Base-by-base conservation (phyloP, 2,329 filamentous ascomycete species). In the Epichloe amarillans region DNA sequence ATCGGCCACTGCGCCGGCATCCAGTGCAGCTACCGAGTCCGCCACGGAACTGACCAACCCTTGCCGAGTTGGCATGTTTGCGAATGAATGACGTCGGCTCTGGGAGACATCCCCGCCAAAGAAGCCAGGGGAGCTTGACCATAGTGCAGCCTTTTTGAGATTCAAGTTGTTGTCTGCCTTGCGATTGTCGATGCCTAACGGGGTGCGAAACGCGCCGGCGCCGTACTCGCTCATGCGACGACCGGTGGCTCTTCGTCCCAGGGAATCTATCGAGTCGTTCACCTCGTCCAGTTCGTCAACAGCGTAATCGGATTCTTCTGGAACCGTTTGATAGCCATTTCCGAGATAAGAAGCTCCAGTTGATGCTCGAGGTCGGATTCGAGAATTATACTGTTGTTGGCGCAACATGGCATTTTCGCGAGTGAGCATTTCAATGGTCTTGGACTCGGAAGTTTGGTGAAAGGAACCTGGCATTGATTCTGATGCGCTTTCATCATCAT, bases 21-120 rank as follows among this genome's bases (percentile, higher is more conserved):
- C 77, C 21, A 79, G 67, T 10, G 70, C 59, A 4, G 71, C 64
- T 39, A 69, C 65, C 46, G 71, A 64, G 57, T 83, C 80, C 46
- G 72, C 72, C 49, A 80, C 68, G 30, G 80, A 83, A 58, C 77
- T 76, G 55, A 83, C 77, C 3, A 80, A 83, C 2, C 73, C 76
- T 56, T 84, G 80, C 14, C 81, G 74, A 26, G 79, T 81, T 30
- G 77, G 80, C 60, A 83, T 74, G 58, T 82, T 82, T 48, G 81
- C 87, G 61, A 93, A 88, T 1, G 87, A 91, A 65, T 91, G 87
- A 30, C 87, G 80, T 53, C 87, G 78, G 59, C 85, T 88, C 60
- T 89, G 84, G 12, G 83, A 79, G 33, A 80, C 72, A 54, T 86
- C 83, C 4, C 72, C 73, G 23, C 78, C 73, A 43, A 77, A 75